Evolutionary conservation across 2,329 filamentous ascomycete species (phyloP), one percentile per base, ranked within the genome.

Genomic region (Aspergillus phoenicis): DNA sequence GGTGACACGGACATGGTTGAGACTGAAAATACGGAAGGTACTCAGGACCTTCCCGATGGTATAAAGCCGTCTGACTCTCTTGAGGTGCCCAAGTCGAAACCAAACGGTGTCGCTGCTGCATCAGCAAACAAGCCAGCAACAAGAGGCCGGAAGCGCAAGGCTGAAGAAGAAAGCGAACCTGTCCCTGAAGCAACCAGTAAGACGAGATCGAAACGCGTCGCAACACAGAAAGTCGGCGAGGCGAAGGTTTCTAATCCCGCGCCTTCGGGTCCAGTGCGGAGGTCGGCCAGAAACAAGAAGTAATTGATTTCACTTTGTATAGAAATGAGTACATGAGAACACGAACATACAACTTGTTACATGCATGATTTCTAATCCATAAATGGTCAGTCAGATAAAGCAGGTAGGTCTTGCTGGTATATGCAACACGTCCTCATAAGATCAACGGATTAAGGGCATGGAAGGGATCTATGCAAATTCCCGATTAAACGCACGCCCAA

Each of bases 401-500:
- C 47, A 55, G 53, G 52, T 52, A 24, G 17, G 7, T 24, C 20
- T 36, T 15, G 17, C 45, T 52, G 58, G 55, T 58, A 52, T 45
- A 43, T 59, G 49, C 22, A 60, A 52, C 36, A 59, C 48, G 52
- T 33, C 28, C 22, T 43, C 17, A 43, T 20, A 10, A 26, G 17
- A 54, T 47, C 10, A 13, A 11, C 26, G 17, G 22, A 52, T 20
- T 8, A 20, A 2, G 2, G 2, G 20, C 20, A 20, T 20, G 20
- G 20, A 20, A 17, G 10, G 11, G 11, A 5, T 28, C 52, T 64
- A 73, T 47, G 74, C 85, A 75, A 88, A 96, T 77, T 96, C 89
- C 80, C 90, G 93, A 77, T 97, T 97, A 68, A 97, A 97, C 1
- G 88, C 90, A 66, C 93, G 83, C 28, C 95, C 94, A 73, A 99